Base-by-base conservation (phyloP, 352 stramenopile species). In the Globisporangium perplexum region DNA sequence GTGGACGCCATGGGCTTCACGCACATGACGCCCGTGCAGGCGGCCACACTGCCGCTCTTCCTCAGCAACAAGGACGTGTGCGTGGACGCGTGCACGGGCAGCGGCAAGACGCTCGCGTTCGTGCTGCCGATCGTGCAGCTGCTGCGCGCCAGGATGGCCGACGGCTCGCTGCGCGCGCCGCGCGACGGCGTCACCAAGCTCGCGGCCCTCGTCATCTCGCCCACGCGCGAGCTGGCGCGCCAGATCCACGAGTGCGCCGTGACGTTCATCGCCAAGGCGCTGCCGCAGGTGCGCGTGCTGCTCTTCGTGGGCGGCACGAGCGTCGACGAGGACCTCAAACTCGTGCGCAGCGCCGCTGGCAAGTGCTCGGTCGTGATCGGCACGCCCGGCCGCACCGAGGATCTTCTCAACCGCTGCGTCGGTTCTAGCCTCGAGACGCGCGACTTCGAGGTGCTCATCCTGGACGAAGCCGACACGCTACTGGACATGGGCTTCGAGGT, bases 381-480 rank as follows among this genome's bases (percentile, higher is more conserved):
- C 47, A 97, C 81, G 38, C 92, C 86, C 18, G 93, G 82, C 18
- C 80, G 75, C 55, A 96, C 72, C 15, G 83, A 86, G 63, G 93
- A 90, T 71, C 85, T 97, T 54, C 88, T 87, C 63, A 92, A 85
- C 53, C 76, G 72, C 73, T 97, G 79, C 56, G 74, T 81, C 22
- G 73, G 74, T 55, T 74, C 67, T 31, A 80, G 64, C 17, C 56
- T 98, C 41, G 90, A 98, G 60, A 79, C 88, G 17, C 85, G 81
- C 33, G 88, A 98, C 70, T 89, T 99, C 50, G 96, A 99, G 62
- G 89, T 98, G 31, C 75, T 99, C 22, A 96, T 99, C 47, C 68
- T 99, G 31, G 97, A 99, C 69, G 97, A 99, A 69, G 97, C 96
- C n/a, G 98, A 99, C 65, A 98, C 95, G 23, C 63, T 99, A 36